These are phyloP conservation scores for Zygotorulaspora danielsina DNA, from an alignment of 805 yeast species.

Conservation along the genomic window DNA sequence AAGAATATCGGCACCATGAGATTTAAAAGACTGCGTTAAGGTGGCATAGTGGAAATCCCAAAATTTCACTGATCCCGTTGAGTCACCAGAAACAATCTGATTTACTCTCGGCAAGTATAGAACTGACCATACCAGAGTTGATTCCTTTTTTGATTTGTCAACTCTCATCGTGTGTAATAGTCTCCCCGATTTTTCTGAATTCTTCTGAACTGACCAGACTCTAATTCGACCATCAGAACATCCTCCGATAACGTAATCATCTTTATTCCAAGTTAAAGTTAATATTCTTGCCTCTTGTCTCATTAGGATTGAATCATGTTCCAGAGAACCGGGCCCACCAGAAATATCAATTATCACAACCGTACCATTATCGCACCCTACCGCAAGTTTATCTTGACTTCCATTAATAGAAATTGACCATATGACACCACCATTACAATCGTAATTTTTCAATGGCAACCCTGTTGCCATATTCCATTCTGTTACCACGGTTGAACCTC, in stretches of 20 bases:
- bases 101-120: constrained; percentile 54
- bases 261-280: constrained; percentile 68
- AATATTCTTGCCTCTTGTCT: constrained; percentile 81
- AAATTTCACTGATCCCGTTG: constrained; percentile 87
- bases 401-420: constrained; percentile 79
- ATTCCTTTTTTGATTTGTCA: constrained; percentile 79
- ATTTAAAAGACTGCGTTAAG: constrained; percentile 70
- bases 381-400: constrained; percentile 61
- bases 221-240: constrained; percentile 92
- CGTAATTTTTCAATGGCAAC: constrained; percentile 66
- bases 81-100: constrained; percentile 92
- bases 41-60: constrained; percentile 85
- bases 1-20: constrained; percentile 89
- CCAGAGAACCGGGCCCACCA: constrained; percentile 81
- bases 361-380: constrained; percentile 94
- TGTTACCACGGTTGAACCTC: constrained; percentile 85
- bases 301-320: constrained; percentile 69
- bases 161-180: constrained; percentile 84
- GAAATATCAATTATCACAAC: constrained; percentile 79
- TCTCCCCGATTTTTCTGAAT: constrained; percentile 50
- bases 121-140: constrained; percentile 90
- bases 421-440: constrained; percentile 88
- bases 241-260: constrained; percentile 75
- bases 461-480: constrained; percentile 88
- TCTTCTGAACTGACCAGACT: constrained; percentile 59